Conservation (phyloP, 2,329 filamentous ascomycete species). For the Pseudogymnoascus sp. region DNA sequence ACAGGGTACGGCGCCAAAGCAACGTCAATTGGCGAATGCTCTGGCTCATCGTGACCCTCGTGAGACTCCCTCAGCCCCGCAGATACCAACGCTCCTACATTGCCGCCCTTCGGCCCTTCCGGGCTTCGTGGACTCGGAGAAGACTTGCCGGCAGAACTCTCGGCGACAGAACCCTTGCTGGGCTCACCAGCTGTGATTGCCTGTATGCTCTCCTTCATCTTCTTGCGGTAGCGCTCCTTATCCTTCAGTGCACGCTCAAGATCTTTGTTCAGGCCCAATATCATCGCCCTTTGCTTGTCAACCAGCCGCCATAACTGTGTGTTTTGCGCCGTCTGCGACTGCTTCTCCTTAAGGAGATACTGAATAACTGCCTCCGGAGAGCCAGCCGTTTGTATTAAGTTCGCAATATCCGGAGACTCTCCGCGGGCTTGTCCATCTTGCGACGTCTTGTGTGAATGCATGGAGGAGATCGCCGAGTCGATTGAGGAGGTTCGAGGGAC, state of each 20-base stretch:
- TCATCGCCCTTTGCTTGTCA: constrained; percentile 92
- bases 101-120: constrained; percentile 13
- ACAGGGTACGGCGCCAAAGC: constrained; percentile 55
- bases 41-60: constrained; percentile 17
- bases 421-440: constrained; percentile 42
- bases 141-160: not conserved
- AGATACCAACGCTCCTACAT: constrained; percentile 22
- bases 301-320: constrained; percentile 89
- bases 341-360: constrained; percentile 84
- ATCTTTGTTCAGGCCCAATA: constrained; percentile 89
- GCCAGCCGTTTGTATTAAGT: constrained; percentile 74
- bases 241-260: constrained; percentile 85
- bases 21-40: constrained; percentile 50
- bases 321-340: constrained; percentile 81
- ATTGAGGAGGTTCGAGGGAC: constrained; percentile 74
- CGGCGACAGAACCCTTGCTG: not conserved
- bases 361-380: constrained; percentile 84
- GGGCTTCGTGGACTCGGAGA: constrained; percentile 6
- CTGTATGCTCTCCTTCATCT: constrained; percentile 66
- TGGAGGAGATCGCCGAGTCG: constrained; percentile 80
- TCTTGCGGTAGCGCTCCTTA: constrained; percentile 87
- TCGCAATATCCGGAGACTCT: constrained; percentile 65
- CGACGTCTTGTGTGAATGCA: constrained; percentile 51
- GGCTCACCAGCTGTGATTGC: constrained; percentile 17
- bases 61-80: constrained; percentile 21